A percentile compares a stretch with the other conserved stretches of the same genome.
phyloP scores from a whole-genome alignment of 1,284 basidiomycete species.

The Trichosporon coremiiforme region DNA sequence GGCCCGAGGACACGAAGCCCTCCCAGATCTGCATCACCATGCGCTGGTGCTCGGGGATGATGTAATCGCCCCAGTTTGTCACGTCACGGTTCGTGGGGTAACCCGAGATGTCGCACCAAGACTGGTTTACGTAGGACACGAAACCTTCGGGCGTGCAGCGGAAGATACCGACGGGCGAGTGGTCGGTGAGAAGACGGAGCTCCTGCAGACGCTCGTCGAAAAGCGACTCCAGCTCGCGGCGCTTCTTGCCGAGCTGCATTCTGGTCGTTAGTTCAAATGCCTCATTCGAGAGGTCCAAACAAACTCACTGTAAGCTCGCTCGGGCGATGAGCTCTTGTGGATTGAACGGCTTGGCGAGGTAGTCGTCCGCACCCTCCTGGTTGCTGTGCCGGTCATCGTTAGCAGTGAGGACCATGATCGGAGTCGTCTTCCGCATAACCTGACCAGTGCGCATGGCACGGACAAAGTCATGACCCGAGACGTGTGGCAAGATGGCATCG shows the following conservation, averaged over 20 bases:
- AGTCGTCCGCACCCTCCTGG: slow-evolving; percentile 54
- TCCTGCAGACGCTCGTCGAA: slow-evolving; percentile 52
- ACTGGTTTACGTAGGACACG: slow-evolving; percentile 43
- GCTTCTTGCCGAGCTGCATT: slow-evolving; percentile 49
- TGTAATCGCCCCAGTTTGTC: slow-evolving; percentile 44
- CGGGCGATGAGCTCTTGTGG: slow-evolving; percentile 58
- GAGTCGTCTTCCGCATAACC: slow-evolving; percentile 36
- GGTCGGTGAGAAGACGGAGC: slow-evolving; percentile 46
- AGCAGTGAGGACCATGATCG: slow-evolving; percentile 50
- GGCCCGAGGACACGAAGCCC: slow-evolving; percentile 23
- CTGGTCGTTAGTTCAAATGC: too few relatives aligned
- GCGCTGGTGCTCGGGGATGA: slow-evolving; percentile 31
- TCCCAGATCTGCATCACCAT: slow-evolving; percentile 37
- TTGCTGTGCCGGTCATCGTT: slow-evolving; percentile 42
- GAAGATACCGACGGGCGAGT: slow-evolving; percentile 53
- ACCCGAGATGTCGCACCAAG: slow-evolving; percentile 46
- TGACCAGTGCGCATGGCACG: slow-evolving; percentile 32
- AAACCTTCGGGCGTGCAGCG: slow-evolving; percentile 43
- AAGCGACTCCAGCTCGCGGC: slow-evolving; percentile 43
- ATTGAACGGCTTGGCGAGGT: slow-evolving; percentile 53
- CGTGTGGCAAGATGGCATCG: slow-evolving; percentile 58
- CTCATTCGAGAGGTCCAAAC: slow-evolving; percentile 21
- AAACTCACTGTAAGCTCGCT: slow-evolving; percentile 48
- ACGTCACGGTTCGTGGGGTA: slow-evolving; percentile 34
- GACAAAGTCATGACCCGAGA: slow-evolving; percentile 45